Percentiles rank a stretch among this genome's conserved stretches.
phyloP scores from a whole-genome alignment of 108 stramenopile genomes.

The Cafeteria roenbergensis region DNA sequence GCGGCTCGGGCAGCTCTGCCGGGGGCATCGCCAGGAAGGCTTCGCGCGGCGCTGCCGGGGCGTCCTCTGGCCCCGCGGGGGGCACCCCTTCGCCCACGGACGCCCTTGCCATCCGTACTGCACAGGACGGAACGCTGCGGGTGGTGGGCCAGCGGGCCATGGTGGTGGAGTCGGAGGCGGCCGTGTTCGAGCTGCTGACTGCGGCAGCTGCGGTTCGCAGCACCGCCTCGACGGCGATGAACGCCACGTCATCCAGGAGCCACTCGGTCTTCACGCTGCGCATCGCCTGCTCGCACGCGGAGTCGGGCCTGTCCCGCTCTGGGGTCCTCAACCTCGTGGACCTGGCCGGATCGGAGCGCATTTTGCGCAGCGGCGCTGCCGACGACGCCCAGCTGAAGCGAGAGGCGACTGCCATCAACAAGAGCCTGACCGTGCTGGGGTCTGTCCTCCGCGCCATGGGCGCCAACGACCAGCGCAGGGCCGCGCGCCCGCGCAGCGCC shows the following conservation, averaged over 20 bases:
- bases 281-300: slow-evolving; percentile 3
- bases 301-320: not conserved
- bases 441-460: not conserved
- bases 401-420: slow-evolving; percentile 1
- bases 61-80: no score
- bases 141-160: no score
- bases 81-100: no score
- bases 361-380: not conserved
- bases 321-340: slow-evolving; percentile 6
- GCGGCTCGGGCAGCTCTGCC: no score
- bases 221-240: slow-evolving; percentile 34
- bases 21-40: no score
- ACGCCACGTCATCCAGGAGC: slow-evolving; percentile 31
- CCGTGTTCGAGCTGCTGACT: not conserved
- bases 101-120: no score
- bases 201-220: slow-evolving; percentile 13
- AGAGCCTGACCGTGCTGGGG: slow-evolving; percentile 2
- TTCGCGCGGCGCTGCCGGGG: no score
- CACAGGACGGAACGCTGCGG: no score
- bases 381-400: not conserved
- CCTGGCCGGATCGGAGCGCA: slow-evolving; percentile 3
- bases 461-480: no score
- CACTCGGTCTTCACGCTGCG: slow-evolving; percentile 34
- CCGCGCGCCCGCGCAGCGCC: no score
- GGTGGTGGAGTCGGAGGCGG: no score